Evolutionary conservation across 2,329 filamentous ascomycete species (phyloP).

Genomic region (Clonostachys rosea): DNA sequence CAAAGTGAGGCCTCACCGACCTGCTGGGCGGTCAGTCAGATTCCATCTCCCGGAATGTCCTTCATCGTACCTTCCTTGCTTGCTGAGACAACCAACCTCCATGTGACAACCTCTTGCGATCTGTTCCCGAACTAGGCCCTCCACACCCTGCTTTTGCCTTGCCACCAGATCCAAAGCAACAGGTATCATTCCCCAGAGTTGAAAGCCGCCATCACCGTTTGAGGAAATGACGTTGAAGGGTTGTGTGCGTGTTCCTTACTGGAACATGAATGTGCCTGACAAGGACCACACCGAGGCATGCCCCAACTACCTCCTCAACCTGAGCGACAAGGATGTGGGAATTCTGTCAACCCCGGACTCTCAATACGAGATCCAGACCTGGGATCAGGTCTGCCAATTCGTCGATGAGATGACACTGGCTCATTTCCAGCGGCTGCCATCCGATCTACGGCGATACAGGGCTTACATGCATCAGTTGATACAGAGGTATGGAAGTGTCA

Average conservation of each 20-base stretch:
- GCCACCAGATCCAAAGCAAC: no score
- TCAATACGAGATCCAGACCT: conserved; percentile 58
- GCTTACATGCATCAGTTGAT: conserved; percentile 62
- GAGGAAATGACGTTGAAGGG: no score
- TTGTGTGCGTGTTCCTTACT: conserved; percentile 51
- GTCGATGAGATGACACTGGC: conserved; percentile 65
- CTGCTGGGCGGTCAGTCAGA: no score
- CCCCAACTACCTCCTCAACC: conserved; percentile 62
- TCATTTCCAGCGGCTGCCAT: conserved; percentile 71
- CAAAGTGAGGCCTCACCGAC: no score
- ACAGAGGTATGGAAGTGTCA: conserved; percentile 68
- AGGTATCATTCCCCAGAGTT: no score
- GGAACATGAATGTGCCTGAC: conserved; percentile 75
- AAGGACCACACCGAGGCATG: conserved; percentile 60
- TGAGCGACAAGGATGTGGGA: conserved; percentile 61
- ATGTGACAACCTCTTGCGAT: no score
- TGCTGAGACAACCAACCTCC: no score
- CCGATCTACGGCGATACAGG: conserved; percentile 73
- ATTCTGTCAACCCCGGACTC: conserved; percentile 70
- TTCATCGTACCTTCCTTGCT: no score
- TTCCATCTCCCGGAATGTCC: no score
- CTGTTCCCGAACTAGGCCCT: no score
- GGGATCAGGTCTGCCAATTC: conserved; percentile 64
- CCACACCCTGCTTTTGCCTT: no score
- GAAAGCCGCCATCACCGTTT: no score